Conservation (phyloP, 1,139 yeast genomes). For the Hansenula anomala region DNA sequence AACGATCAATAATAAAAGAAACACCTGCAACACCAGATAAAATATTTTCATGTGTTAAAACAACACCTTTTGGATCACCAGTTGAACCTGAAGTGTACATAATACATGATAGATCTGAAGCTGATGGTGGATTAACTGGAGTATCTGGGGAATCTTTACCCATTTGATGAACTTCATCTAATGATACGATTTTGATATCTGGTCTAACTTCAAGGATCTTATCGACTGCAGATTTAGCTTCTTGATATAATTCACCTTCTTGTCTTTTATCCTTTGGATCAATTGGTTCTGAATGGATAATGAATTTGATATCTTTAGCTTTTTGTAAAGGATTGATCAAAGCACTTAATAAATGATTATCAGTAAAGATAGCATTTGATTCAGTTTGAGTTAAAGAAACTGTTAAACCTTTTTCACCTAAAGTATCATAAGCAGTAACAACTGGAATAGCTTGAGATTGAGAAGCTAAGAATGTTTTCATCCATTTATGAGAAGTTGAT, state of each 20-base stretch:
- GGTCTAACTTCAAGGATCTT: slow-evolving; percentile 64
- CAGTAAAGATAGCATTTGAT: slow-evolving; percentile 76
- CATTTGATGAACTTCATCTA: slow-evolving; percentile 57
- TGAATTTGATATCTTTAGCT: slow-evolving; percentile 56
- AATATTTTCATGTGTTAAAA: slow-evolving; percentile 70
- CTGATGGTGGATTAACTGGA: slow-evolving; percentile 47
- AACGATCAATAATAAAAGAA: slow-evolving; percentile 54
- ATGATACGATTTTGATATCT: slow-evolving; percentile 64
- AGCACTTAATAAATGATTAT: slow-evolving; percentile 62
- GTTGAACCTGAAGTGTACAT: slow-evolving; percentile 99
- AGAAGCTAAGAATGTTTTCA: slow-evolving; percentile 80
- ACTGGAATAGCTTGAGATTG: slow-evolving; percentile 76
- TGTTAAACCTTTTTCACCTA: slow-evolving; percentile 88
- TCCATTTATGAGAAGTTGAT: slow-evolving; percentile 81
- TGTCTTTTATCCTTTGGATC: slow-evolving; percentile 60
- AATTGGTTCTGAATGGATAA: slow-evolving; percentile 67
- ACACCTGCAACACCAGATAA: slow-evolving; percentile 86
- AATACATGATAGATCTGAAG: slow-evolving; percentile 81
- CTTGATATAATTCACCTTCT: slow-evolving; percentile 50
- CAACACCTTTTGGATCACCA: slow-evolving; percentile 97
- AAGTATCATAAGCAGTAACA: slow-evolving; percentile 95
- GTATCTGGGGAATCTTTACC: slow-evolving; percentile 48
- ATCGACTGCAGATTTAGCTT: slow-evolving; percentile 53
- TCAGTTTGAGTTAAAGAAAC: slow-evolving; percentile 83
- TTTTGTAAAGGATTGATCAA: slow-evolving; percentile 68